phyloP scores from a whole-genome alignment of 345 rosid genomes.

The Theobroma cacao region DNA sequence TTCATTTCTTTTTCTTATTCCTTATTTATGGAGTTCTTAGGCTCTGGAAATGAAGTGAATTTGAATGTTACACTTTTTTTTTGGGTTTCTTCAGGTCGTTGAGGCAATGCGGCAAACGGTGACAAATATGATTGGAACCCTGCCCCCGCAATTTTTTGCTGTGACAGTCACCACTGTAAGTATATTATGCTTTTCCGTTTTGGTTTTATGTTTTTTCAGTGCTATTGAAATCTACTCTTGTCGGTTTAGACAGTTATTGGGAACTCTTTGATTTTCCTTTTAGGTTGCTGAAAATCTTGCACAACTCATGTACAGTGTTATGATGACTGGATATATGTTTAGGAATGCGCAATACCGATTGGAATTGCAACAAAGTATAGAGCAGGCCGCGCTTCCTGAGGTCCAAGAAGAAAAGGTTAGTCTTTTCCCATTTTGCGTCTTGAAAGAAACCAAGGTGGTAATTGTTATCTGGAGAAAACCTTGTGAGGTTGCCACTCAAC shows the following conservation, averaged over 20 bases:
- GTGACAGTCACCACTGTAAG: slow-evolving; percentile 86
- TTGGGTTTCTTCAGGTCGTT: slow-evolving; percentile 54
- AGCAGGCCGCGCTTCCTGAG: slow-evolving; percentile 89
- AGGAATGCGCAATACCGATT: slow-evolving; percentile 83
- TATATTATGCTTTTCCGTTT: slow-evolving; percentile 2
- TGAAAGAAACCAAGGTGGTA: neutral
- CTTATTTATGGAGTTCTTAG: neutral
- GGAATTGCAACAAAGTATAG: slow-evolving; percentile 91
- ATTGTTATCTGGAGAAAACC: neutral
- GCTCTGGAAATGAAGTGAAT: neutral
- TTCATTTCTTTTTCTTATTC: neutral
- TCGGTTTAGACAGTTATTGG: slow-evolving; percentile 2
- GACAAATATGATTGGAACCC: slow-evolving; percentile 90
- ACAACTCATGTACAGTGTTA: slow-evolving; percentile 89
- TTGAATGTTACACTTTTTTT: neutral
- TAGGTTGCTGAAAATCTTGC: slow-evolving; percentile 99
- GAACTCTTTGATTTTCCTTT: slow-evolving; percentile 19
- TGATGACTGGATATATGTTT: slow-evolving; percentile 99
- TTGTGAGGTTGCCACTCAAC: neutral
- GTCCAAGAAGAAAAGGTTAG: slow-evolving; percentile 58
- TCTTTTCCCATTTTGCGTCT: neutral
- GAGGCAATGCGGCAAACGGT: slow-evolving; percentile 98
- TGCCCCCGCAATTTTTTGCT: slow-evolving; percentile 88
- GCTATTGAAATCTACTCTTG: slow-evolving; percentile 2
- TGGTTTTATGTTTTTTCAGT: neutral